phyloP scores from a whole-genome alignment of 495 filamentous ascomycete genomes.

The Daldinia bambusicola region DNA sequence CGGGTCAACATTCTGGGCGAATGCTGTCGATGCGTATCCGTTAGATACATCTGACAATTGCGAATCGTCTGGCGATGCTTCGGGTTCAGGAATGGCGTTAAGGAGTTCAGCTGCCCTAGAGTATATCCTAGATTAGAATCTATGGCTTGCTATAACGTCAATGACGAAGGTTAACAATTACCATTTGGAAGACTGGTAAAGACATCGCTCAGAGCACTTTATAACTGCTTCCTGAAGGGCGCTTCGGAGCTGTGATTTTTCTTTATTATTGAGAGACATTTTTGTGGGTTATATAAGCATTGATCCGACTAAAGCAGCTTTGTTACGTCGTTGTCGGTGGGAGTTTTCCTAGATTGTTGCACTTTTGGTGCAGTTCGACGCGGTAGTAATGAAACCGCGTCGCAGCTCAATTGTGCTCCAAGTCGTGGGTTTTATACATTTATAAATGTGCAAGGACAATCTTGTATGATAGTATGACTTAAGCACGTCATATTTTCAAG shows the following conservation, averaged over 20 bases:
- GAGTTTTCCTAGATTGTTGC: neutral
- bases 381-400: conserved; percentile 11
- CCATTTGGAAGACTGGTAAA: conserved; percentile 98
- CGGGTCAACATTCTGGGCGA: conserved; percentile 63
- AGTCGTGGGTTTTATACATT: conserved; percentile 2
- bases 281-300: conserved; percentile 19
- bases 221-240: conserved; percentile 84
- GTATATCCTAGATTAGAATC: conserved; percentile 19
- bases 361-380: conserved; percentile 6
- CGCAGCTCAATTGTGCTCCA: conserved; percentile 1
- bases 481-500: neutral
- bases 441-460: neutral
- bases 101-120: conserved; percentile 93
- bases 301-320: too few relatives aligned
- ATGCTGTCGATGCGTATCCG: conserved; percentile 56
- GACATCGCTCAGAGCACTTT: conserved; percentile 92
- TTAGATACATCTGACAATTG: conserved; percentile 48
- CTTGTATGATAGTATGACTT: neutral
- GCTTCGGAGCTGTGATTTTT: conserved; percentile 62
- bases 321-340: too few relatives aligned
- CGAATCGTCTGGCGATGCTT: conserved; percentile 53
- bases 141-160: neutral
- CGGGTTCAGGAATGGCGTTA: conserved; percentile 71
- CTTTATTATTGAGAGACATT: conserved; percentile 58
- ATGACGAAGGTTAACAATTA: conserved; percentile 60